Conservation (phyloP, 192 early-diverging fungal species). For the Allomyces javanicus region DNA sequence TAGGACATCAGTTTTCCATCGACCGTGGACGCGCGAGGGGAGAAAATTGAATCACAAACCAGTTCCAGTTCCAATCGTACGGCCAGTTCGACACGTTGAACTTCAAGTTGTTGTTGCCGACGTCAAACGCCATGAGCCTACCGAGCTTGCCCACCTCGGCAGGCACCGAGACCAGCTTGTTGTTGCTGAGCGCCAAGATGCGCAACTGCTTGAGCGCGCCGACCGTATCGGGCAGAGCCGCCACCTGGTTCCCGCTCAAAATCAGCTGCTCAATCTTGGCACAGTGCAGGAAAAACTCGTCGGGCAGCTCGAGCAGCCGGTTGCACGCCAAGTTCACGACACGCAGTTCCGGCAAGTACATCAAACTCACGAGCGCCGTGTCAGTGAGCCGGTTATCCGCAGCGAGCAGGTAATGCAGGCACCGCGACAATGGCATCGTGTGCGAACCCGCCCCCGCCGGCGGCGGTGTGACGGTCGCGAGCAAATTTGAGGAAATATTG, state of each 20-base stretch:
- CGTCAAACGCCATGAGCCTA: slow-evolving; percentile 55
- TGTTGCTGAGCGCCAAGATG: slow-evolving; percentile 70
- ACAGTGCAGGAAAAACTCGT: slow-evolving; percentile 46
- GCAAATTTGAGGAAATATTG: slow-evolving; percentile 63
- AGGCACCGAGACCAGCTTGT: slow-evolving; percentile 71
- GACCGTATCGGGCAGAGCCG: slow-evolving; percentile 66
- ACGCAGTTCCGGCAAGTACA: slow-evolving; percentile 50
- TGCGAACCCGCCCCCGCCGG: slow-evolving; percentile 21
- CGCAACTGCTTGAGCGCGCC: slow-evolving; percentile 45
- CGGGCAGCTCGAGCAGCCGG: slow-evolving; percentile 61
- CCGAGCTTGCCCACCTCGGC: slow-evolving; percentile 79
- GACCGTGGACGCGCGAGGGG: not conserved
- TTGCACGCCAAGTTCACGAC: slow-evolving; percentile 65
- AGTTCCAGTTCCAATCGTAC: slow-evolving; percentile 86
- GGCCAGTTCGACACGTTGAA: slow-evolving; percentile 91
- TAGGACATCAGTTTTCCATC: not conserved
- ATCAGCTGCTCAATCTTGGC: slow-evolving; percentile 55
- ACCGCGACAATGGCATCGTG: slow-evolving; percentile 25
- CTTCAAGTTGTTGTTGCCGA: slow-evolving; percentile 69
- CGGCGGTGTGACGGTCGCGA: slow-evolving; percentile 26
- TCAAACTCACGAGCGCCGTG: slow-evolving; percentile 53
- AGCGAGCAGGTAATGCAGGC: slow-evolving; percentile 42
- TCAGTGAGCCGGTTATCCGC: slow-evolving; percentile 73
- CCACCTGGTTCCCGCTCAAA: slow-evolving; percentile 64
- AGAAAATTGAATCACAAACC: not conserved